These are phyloP conservation scores for Laguncularia racemosa DNA, from an alignment of 345 rosid species.

Conservation along the genomic window DNA sequence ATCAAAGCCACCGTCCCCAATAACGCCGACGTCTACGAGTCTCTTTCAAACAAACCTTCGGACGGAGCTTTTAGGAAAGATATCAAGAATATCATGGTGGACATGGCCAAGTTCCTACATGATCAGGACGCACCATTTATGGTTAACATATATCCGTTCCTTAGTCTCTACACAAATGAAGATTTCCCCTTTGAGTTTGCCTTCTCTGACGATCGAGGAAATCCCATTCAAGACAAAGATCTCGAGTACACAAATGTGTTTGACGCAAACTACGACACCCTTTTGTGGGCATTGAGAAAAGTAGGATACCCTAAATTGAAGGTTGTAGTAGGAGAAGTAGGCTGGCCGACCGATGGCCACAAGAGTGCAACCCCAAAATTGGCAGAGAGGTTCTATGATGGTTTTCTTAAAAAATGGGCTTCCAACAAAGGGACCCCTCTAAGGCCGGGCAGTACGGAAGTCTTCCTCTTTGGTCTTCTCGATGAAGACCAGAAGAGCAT, in stretches of 20 bases:
- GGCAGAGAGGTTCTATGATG: conserved; percentile 65
- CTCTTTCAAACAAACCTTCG: conserved; percentile 50
- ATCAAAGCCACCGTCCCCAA: conserved; percentile 62
- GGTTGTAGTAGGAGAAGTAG: conserved; percentile 82
- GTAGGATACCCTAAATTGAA: conserved; percentile 33
- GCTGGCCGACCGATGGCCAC: conserved; percentile 88
- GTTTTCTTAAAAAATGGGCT: conserved; percentile 51
- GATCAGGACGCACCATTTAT: conserved; percentile 50
- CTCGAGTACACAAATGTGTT: conserved; percentile 49
- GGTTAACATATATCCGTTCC: conserved; percentile 87
- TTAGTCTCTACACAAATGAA: conserved; percentile 51
- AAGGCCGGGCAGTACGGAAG: conserved; percentile 43
- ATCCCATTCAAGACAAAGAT: conserved; percentile 27
- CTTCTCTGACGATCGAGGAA: conserved; percentile 33
- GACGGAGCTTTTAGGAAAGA: conserved; percentile 51
- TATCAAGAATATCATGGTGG: conserved; percentile 29
- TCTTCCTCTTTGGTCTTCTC: conserved; percentile 55
- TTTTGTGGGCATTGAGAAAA: conserved; percentile 51
- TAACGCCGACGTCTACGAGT: conserved; percentile 77
- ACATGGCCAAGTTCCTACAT: conserved; percentile 33
- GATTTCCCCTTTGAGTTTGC: conserved; percentile 65
- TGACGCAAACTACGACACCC: conserved; percentile 85
- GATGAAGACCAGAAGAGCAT: conserved; percentile 80
- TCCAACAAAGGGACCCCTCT: conserved; percentile 53
- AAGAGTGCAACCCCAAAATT: conserved; percentile 16